Conservation (phyloP, 73 alveolate genomes). For the Tetrahymena borealis region DNA sequence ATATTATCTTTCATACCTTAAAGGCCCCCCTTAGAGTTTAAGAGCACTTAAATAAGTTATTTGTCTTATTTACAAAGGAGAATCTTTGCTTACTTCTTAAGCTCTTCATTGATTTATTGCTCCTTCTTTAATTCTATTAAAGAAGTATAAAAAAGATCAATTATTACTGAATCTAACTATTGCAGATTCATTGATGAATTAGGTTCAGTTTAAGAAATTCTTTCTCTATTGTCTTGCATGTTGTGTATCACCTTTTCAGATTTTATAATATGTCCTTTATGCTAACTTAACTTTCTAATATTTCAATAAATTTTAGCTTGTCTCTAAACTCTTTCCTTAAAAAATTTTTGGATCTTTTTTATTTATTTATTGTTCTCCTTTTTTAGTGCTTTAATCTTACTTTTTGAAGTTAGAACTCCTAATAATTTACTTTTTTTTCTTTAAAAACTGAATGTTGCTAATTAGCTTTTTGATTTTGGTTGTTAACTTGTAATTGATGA, state of each 20-base stretch:
- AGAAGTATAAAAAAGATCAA: background rate
- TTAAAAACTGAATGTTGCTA: background rate
- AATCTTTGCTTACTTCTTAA: background rate
- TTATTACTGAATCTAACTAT: background rate
- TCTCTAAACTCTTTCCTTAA: too few relatives aligned
- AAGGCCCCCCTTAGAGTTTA: background rate
- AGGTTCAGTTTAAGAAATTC: background rate
- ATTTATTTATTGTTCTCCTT: background rate
- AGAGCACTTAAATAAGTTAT: background rate
- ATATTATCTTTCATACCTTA: background rate
- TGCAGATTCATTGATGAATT: background rate
- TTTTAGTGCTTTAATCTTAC: background rate
- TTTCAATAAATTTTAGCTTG: too few relatives aligned
- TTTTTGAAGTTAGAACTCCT: background rate
- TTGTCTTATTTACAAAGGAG: background rate
- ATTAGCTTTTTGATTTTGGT: background rate
- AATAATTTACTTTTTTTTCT: background rate
- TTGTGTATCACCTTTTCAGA: too few relatives aligned
- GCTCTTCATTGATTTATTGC: background rate
- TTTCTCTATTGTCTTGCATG: background rate
- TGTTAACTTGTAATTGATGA: background rate
- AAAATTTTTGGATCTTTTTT: background rate
- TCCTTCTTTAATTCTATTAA: background rate
- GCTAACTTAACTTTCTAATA: too few relatives aligned
- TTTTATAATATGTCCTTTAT: too few relatives aligned